Percentiles rank a stretch among this genome's conserved stretches.
Conservation (phyloP, 176 grass and related monocot genomes). For the Cenchrus purpureus region DNA sequence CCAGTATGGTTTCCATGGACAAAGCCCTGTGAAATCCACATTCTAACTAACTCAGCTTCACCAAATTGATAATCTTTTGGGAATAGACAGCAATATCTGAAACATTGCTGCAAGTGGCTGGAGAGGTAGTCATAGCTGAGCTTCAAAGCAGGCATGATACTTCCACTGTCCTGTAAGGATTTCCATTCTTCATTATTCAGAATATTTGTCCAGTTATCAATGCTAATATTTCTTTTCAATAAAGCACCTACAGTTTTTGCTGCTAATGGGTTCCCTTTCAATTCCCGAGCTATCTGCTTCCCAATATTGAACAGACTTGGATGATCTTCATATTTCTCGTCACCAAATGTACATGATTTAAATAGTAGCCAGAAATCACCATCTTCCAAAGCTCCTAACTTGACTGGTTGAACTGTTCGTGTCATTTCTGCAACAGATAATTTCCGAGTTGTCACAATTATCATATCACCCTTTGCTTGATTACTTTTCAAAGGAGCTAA, state of each 20-base stretch:
- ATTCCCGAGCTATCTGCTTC: not conserved
- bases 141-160: slow-evolving; percentile 43
- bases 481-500: slow-evolving; percentile 14
- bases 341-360: slow-evolving; percentile 50
- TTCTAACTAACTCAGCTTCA: slow-evolving; percentile 29
- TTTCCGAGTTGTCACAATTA: slow-evolving; percentile 22
- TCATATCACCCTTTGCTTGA: not conserved
- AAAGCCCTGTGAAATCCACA: slow-evolving; percentile 70
- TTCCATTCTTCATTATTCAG: slow-evolving; percentile 34
- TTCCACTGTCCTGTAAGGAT: not conserved
- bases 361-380: slow-evolving; percentile 36
- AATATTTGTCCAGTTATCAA: slow-evolving; percentile 34
- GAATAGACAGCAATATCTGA: slow-evolving; percentile 3
- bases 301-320: slow-evolving; percentile 13
- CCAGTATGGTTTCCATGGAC: not conserved
- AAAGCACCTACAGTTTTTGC: slow-evolving; percentile 19
- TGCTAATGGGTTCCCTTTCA: slow-evolving; percentile 48
- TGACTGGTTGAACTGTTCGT: not conserved
- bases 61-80: not conserved
- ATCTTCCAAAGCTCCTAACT: slow-evolving; percentile 16
- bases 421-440: slow-evolving; percentile 30
- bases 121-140: slow-evolving; percentile 33
- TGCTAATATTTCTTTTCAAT: not conserved
- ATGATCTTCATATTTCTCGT: slow-evolving; percentile 15
- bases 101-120: slow-evolving; percentile 17